A percentile compares a stretch with the other conserved stretches of the same genome.
These are phyloP conservation scores for Giardia muris DNA, from an alignment of 208 protist genomes.

Conservation along the genomic window DNA sequence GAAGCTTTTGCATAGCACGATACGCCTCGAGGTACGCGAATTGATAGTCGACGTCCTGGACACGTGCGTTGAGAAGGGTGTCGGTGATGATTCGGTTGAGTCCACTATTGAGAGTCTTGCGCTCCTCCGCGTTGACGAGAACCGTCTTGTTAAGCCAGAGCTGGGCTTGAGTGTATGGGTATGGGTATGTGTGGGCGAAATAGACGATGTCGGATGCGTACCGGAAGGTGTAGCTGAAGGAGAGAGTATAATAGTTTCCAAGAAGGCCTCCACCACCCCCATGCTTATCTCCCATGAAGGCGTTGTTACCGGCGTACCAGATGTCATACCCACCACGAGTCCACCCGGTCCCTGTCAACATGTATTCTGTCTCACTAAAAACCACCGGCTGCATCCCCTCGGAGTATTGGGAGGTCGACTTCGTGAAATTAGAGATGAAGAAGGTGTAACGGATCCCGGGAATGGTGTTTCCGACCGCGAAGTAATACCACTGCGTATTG, in stretches of 20 bases:
- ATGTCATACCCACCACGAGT: constrained; percentile 21
- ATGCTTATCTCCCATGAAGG: constrained; percentile 31
- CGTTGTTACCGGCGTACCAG: constrained; percentile 26
- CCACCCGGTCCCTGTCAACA: background rate
- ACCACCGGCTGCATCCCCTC: constrained; percentile 48
- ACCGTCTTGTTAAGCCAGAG: background rate
- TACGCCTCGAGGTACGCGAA: constrained; percentile 46
- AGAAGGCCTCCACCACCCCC: background rate
- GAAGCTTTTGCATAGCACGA: constrained; percentile 49
- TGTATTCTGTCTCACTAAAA: constrained; percentile 31
- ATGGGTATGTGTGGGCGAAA: background rate
- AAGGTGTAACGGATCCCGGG: constrained; percentile 44
- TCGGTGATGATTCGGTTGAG: background rate
- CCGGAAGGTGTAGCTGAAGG: background rate
- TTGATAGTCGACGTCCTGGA: background rate
- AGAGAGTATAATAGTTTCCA: background rate
- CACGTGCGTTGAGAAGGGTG: background rate
- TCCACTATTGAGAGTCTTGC: background rate
- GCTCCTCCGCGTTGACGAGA: background rate
- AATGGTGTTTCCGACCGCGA: constrained; percentile 41
- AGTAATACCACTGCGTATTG: constrained; percentile 50
- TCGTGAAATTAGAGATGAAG: constrained; percentile 47
- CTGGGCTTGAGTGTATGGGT: background rate
- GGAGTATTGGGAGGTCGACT: constrained; percentile 46
- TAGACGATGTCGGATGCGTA: constrained; percentile 9